Conservation (phyloP, 306 rosid species). For the Vigna mungo region DNA sequence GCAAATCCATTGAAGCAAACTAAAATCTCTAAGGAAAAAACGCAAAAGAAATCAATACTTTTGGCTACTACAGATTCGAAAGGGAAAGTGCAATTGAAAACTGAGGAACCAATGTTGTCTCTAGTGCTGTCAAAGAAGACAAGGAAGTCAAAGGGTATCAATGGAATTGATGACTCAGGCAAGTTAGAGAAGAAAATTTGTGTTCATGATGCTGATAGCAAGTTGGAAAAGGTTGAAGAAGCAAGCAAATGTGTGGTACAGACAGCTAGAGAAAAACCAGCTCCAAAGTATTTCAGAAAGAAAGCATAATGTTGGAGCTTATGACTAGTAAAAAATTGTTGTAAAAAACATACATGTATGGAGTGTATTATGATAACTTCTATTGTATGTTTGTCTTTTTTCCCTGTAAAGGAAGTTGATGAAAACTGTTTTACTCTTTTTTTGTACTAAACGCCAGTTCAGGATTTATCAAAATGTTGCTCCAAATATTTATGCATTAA, state of each 20-base stretch:
- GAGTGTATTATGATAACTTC: not conserved
- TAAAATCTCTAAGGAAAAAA: conserved; percentile 22
- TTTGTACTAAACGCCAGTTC: not conserved
- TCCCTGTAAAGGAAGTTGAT: not conserved
- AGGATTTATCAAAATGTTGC: not conserved
- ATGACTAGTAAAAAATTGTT: not conserved
- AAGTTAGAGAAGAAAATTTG: conserved; percentile 29
- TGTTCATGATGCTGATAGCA: not conserved
- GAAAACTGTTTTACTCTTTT: not conserved
- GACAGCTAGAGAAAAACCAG: conserved; percentile 39
- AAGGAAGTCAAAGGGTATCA: not conserved
- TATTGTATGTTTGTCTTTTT: not conserved
- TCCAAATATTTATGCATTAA: not conserved
- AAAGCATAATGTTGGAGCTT: conserved; percentile 41
- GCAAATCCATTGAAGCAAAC: conserved; percentile 25
- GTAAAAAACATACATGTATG: not conserved
- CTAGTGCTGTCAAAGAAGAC: conserved; percentile 25
- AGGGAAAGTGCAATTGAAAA: conserved; percentile 30
- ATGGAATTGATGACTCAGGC: conserved; percentile 10
- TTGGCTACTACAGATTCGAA: not conserved
- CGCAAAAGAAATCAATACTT: conserved; percentile 14
- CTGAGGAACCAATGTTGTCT: conserved; percentile 31
- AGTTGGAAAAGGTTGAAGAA: conserved; percentile 40
- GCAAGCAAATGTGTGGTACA: conserved; percentile 16
- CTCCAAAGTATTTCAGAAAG: conserved; percentile 47